A percentile compares a stretch with the other conserved stretches of the same genome.
phyloP scores from a whole-genome alignment of 2,329 filamentous ascomycete genomes.

The Ophiocordyceps australis region DNA sequence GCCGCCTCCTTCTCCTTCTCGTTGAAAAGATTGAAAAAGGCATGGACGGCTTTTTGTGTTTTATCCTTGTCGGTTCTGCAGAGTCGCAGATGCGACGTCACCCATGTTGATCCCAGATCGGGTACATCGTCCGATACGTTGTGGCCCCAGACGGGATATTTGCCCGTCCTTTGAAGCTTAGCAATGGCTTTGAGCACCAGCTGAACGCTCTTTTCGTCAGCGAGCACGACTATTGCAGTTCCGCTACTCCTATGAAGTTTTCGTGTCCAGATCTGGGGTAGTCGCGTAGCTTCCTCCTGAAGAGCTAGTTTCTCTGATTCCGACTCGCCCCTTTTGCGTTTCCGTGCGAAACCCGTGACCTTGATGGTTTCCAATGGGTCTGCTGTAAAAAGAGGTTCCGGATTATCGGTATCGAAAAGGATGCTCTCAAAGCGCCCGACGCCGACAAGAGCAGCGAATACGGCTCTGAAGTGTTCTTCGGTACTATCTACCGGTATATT shows the following conservation, averaged over 20 bases:
- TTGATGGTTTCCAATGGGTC: slow-evolving; percentile 29
- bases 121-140: slow-evolving; percentile 37
- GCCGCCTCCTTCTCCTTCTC: slow-evolving; percentile 46
- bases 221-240: slow-evolving; percentile 66
- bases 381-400: no score
- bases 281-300: slow-evolving; percentile 37
- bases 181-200: slow-evolving; percentile 58
- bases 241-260: slow-evolving; percentile 54
- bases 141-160: slow-evolving; percentile 50
- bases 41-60: slow-evolving; percentile 61
- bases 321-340: slow-evolving; percentile 23
- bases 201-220: slow-evolving; percentile 64
- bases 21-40: slow-evolving; percentile 73
- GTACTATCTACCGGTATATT: slow-evolving; percentile 80
- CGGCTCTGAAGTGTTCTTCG: slow-evolving; percentile 51
- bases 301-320: slow-evolving; percentile 34
- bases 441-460: slow-evolving; percentile 60
- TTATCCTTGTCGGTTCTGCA: slow-evolving; percentile 48
- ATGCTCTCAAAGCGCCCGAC: slow-evolving; percentile 64
- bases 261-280: slow-evolving; percentile 61
- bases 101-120: slow-evolving; percentile 35
- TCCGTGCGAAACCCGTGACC: slow-evolving; percentile 18
- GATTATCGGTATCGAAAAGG: slow-evolving; percentile 49
- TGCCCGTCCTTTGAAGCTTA: slow-evolving; percentile 39
- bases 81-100: slow-evolving; percentile 50